Evolutionary conservation across 2,329 filamentous ascomycete species (phyloP).

Genomic region (Pseudocercospora crystallina): DNA sequence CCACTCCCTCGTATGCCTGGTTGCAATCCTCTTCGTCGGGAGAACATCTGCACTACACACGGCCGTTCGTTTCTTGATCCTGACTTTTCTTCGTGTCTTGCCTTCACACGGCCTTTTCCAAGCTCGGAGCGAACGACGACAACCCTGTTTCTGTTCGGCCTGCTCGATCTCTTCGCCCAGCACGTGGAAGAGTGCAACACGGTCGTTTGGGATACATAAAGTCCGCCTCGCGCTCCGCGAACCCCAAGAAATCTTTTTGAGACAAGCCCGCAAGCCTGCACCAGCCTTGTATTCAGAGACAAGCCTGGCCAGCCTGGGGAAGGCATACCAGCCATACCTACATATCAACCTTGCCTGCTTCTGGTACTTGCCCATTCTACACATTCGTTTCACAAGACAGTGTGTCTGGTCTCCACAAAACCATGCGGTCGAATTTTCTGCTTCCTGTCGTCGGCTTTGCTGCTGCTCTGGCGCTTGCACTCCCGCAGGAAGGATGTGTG

Average conservation of each 20-base stretch:
- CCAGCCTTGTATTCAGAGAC: too few species aligned
- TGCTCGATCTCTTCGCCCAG: neutral
- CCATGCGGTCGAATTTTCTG: slow-evolving; percentile 25
- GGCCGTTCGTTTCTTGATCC: slow-evolving; percentile 1
- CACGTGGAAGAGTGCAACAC: slow-evolving; percentile 9
- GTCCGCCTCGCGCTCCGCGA: neutral
- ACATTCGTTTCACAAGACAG: slow-evolving; percentile 15
- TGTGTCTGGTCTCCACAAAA: slow-evolving; percentile 6
- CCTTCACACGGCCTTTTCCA: too few species aligned
- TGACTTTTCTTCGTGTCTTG: too few species aligned
- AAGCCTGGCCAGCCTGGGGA: neutral
- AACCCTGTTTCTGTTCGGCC: neutral
- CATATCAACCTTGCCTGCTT: slow-evolving; percentile 5
- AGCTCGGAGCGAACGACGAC: too few species aligned
- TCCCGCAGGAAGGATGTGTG: slow-evolving; percentile 30
- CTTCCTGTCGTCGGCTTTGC: slow-evolving; percentile 22
- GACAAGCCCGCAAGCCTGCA: too few species aligned
- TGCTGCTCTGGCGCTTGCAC: slow-evolving; percentile 24
- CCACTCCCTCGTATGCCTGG: slow-evolving; percentile 1
- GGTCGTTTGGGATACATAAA: slow-evolving; percentile 13
- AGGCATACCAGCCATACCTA: too few species aligned
- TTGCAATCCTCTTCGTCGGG: neutral
- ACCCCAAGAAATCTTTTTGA: too few species aligned
- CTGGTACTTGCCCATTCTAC: neutral
- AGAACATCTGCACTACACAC: slow-evolving; percentile 1